phyloP scores from a whole-genome alignment of 1,284 basidiomycete species.

The Chalciporus piperatoides region DNA sequence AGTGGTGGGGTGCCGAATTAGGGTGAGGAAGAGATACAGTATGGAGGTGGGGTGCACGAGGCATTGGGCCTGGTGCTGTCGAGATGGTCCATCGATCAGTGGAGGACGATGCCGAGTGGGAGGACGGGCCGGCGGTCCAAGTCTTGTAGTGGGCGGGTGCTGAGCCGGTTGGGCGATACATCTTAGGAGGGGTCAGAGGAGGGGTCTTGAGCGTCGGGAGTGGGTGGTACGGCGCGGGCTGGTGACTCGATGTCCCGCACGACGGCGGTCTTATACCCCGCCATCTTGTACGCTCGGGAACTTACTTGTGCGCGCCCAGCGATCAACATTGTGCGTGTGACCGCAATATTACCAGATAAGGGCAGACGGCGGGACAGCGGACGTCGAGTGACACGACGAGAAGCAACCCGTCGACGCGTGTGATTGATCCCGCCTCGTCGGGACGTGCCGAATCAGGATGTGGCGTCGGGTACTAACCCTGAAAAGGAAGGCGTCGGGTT shows the following conservation, averaged over 20 bases:
- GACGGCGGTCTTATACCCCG: conserved; percentile 29
- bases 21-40: conserved; percentile 32
- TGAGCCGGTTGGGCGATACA: conserved; percentile 20
- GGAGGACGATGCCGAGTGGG: conserved; percentile 9
- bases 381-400: conserved; percentile 18
- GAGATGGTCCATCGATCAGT: conserved; percentile 7
- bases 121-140: conserved; percentile 18
- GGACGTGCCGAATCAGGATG: conserved; percentile 18
- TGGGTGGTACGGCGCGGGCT: conserved; percentile 8
- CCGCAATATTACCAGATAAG: conserved; percentile 18
- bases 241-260: conserved; percentile 16
- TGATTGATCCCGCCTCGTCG: conserved; percentile 12
- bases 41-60: conserved; percentile 24
- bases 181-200: conserved; percentile 8
- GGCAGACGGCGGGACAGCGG: conserved; percentile 27
- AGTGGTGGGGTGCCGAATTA: conserved; percentile 21
- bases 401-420: conserved; percentile 9
- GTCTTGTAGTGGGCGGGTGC: conserved; percentile 14
- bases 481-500: conserved; percentile 23
- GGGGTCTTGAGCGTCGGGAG: conserved; percentile 3
- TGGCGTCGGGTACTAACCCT: conserved; percentile 16
- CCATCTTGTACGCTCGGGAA: conserved; percentile 16
- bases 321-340: conserved; percentile 10
- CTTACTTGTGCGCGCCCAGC: conserved; percentile 14
- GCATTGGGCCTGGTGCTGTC: conserved; percentile 21